Evolutionary conservation across 768 basidiomycete genomes (phyloP), one percentile per base, ranked within the genome.

Genomic region (Panaeolus cyanescens): DNA sequence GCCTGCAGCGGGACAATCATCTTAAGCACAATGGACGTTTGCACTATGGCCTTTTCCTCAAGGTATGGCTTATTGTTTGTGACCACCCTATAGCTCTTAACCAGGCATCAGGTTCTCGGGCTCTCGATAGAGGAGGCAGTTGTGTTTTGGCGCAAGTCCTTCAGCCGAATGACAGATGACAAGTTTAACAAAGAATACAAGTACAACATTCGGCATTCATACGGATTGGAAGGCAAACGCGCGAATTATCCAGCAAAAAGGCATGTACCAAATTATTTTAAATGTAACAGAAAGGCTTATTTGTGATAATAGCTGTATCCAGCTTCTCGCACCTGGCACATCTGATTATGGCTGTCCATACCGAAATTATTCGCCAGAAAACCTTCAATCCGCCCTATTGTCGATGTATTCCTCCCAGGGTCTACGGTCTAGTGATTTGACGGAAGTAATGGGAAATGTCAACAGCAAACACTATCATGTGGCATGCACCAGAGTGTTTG

Each of bases 101-200:
- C 58, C 17, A 54, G 19, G 64, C 22, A 42, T 53, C 55, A 97
- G 96, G 92, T 93, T 1, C 79, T 99, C 59, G 97, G 97, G 7
- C 76, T 99, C 60, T 90, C 96, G 0, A 86, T 99, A 33, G 96
- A 99, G 15, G 97, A 99, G 75, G 95, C 97, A 1, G 72, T 98
- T 53, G 77, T 83, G 9, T 99, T 97, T 75, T 99, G 97, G 97
- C 81, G 93, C 58, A 92, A 88, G 70, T 89, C 92, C 25, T 97
- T 96, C 72, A 86, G 80, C 63, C 79, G 76, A 28, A 86, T 93
- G 58, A 87, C 89, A 9, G 96, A 98, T 61, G 95, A 98, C 76
- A 90, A 94, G 72, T 99, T 99, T 77, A 96, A 96, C 80, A 99
- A 99, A 72, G 92, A 97, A 71, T 90, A 98, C 82, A 90, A 87